phyloP scores from a whole-genome alignment of 345 rosid species.

The Citrus australasica region DNA sequence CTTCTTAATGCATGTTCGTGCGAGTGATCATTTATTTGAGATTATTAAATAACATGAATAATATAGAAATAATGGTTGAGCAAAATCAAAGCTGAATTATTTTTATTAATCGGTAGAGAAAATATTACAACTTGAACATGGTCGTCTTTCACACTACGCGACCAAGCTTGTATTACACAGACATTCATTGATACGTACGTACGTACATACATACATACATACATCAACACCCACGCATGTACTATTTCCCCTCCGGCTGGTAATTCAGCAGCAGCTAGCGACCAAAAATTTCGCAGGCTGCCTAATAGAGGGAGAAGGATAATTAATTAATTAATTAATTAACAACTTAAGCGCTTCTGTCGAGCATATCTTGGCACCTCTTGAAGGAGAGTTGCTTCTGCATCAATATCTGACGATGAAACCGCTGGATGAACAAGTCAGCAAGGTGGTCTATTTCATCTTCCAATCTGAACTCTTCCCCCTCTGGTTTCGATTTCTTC shows the following conservation, averaged over 20 bases:
- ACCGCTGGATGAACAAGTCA: constrained; percentile 67
- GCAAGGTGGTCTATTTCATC: constrained; percentile 82
- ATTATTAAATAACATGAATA: no score
- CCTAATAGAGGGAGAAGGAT: no score
- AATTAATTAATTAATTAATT: not conserved
- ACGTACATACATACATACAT: no score
- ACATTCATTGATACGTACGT: not conserved
- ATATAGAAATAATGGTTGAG: not conserved
- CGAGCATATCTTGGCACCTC: constrained; percentile 28
- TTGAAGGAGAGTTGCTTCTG: constrained; percentile 71
- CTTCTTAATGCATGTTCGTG: no score
- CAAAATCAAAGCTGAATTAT: not conserved
- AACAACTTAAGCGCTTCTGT: constrained; percentile 7
- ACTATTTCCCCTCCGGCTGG: no score
- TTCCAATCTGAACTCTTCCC: constrained; percentile 71
- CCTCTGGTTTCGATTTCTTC: constrained; percentile 59
- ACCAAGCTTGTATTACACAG: not conserved
- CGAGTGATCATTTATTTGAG: no score
- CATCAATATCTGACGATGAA: constrained; percentile 66
- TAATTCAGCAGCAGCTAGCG: not conserved
- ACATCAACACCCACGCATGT: no score
- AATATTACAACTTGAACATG: not conserved
- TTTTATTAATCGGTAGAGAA: not conserved
- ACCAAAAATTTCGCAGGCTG: not conserved
- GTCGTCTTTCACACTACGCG: not conserved